phyloP scores from a whole-genome alignment of 257 asterid genomes.

The Ligustrum vulgare region DNA sequence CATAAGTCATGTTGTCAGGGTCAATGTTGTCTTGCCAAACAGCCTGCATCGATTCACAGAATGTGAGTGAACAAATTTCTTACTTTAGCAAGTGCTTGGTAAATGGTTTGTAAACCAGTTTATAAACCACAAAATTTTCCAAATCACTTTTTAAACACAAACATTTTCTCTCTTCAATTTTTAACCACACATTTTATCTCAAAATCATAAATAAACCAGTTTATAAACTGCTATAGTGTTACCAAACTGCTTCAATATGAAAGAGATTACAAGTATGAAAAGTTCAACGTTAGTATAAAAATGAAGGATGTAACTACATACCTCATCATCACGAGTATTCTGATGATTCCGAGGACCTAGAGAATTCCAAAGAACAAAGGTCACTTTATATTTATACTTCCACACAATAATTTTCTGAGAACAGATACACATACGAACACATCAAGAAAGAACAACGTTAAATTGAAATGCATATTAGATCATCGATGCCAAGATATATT shows the following conservation, averaged over 20 bases:
- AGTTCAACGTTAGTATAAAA: constrained; percentile 2
- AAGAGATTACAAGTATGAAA: constrained; percentile 21
- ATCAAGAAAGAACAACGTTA: neutral
- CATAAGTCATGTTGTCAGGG: constrained; percentile 81
- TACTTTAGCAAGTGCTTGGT: too few relatives aligned
- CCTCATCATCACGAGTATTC: constrained; percentile 64
- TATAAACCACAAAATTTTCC: too few relatives aligned
- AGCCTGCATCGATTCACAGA: constrained; percentile 40
- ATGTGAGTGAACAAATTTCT: constrained; percentile 17
- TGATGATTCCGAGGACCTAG: constrained; percentile 75
- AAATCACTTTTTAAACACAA: too few relatives aligned
- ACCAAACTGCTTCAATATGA: constrained; percentile 19
- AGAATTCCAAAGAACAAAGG: constrained; percentile 22
- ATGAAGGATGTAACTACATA: constrained; percentile 22
- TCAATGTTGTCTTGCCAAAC: constrained; percentile 71
- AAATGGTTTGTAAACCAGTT: too few relatives aligned
- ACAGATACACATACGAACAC: constrained; percentile 6
- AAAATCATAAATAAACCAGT: too few relatives aligned
- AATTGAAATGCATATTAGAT: neutral
- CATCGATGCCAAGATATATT: neutral
- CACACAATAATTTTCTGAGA: neutral
- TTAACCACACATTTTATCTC: too few relatives aligned
- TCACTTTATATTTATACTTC: constrained; percentile 5
- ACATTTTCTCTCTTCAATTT: too few relatives aligned
- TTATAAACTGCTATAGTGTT: too few relatives aligned